Evolutionary conservation across 495 filamentous ascomycete species (phyloP).

Genomic region (Mytilinidion resinicola): DNA sequence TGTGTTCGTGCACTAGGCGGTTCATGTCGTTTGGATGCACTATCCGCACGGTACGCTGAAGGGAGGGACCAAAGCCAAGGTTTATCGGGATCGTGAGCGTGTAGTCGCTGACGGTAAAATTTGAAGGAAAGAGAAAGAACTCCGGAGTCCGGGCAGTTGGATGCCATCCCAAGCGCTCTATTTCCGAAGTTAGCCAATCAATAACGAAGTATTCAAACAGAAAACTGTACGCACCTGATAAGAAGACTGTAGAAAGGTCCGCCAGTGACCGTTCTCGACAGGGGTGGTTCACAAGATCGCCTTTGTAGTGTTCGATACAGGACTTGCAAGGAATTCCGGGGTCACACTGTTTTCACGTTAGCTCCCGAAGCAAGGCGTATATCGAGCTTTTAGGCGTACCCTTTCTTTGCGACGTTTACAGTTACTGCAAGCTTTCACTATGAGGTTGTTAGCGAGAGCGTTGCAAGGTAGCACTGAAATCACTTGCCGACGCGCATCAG

Average conservation of each 20-base stretch:
- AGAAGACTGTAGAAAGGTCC: slow-evolving; percentile 15
- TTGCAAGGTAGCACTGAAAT: too few species aligned
- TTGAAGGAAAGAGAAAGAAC: slow-evolving; percentile 10
- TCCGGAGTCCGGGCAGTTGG: slow-evolving; percentile 20
- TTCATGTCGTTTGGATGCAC: slow-evolving; percentile 3
- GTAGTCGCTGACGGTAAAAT: slow-evolving; percentile 1
- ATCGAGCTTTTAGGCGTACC: neutral
- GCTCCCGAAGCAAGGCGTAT: neutral
- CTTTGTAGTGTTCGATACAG: slow-evolving; percentile 27
- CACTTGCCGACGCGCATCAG: slow-evolving; percentile 19
- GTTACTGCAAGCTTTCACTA: slow-evolving; percentile 13
- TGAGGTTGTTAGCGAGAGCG: too few species aligned
- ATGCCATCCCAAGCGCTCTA: slow-evolving; percentile 24
- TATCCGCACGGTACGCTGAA: slow-evolving; percentile 12
- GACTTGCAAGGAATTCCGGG: slow-evolving; percentile 27
- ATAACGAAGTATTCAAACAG: too few species aligned
- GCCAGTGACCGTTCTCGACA: slow-evolving; percentile 21
- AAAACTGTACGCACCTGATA: slow-evolving; percentile 4
- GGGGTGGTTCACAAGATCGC: slow-evolving; percentile 18
- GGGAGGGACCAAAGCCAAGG: slow-evolving; percentile 24
- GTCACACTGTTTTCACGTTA: slow-evolving; percentile 19
- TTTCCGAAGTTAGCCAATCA: neutral
- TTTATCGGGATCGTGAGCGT: slow-evolving; percentile 19
- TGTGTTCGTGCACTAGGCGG: slow-evolving; percentile 20
- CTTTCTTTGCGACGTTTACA: slow-evolving; percentile 12